Percentiles rank a stretch among this genome's conserved stretches.
Evolutionary conservation across 306 rosid species (phyloP).

Genomic region (Corylus avellana): DNA sequence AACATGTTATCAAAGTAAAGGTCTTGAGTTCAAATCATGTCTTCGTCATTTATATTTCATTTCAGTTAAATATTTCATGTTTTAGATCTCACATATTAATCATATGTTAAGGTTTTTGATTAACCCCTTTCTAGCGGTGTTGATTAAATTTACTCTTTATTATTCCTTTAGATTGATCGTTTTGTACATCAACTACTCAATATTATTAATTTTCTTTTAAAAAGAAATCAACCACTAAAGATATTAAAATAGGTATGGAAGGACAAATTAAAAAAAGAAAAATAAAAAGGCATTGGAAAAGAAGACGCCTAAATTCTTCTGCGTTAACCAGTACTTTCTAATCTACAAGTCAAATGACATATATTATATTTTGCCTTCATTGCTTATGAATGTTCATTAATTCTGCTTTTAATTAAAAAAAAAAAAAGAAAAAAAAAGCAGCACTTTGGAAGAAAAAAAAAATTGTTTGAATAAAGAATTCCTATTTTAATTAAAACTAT

Average conservation of each 20-base stretch:
- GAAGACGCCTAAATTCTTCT: conserved; percentile 41
- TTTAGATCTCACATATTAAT: too few relatives aligned
- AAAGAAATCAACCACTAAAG: conserved; percentile 1
- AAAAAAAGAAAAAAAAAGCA: conserved; percentile 11
- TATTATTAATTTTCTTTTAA: neutral
- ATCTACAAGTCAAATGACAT: conserved; percentile 20
- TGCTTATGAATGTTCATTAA: conserved; percentile 22
- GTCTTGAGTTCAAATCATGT: too few relatives aligned
- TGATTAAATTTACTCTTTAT: neutral
- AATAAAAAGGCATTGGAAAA: conserved; percentile 18
- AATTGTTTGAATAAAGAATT: neutral
- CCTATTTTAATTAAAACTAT: neutral
- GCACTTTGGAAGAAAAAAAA: conserved; percentile 25
- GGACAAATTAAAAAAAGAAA: neutral
- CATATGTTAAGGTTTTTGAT: too few relatives aligned
- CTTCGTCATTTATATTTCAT: too few relatives aligned
- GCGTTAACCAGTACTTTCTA: conserved; percentile 9
- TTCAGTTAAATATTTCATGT: too few relatives aligned
- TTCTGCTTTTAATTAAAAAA: conserved; percentile 11
- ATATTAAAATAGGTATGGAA: neutral
- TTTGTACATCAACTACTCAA: neutral
- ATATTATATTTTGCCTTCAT: conserved; percentile 15
- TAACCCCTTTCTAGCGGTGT: too few relatives aligned
- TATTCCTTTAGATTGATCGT: neutral
- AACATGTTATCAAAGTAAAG: too few relatives aligned